Conservation (phyloP, 2,329 filamentous ascomycete genomes). For the Fusarium subglutinans region DNA sequence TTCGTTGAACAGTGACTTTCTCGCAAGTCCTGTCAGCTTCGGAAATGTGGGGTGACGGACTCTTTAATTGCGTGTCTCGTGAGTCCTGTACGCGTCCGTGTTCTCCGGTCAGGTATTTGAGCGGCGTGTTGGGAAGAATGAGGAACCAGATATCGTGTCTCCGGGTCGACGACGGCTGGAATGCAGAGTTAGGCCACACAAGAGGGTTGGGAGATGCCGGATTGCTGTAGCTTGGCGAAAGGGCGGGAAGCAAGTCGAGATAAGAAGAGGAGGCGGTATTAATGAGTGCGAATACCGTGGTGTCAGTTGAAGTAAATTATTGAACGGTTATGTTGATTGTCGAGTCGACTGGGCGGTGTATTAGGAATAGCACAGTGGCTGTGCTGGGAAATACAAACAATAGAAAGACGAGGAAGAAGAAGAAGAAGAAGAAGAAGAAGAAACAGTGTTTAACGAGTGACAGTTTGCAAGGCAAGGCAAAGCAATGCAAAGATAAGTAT, state of each 20-base stretch:
- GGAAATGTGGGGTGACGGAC: conserved; percentile 18
- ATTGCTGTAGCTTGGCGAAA: conserved; percentile 10
- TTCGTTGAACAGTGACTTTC: conserved; percentile 2
- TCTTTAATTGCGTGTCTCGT: conserved; percentile 9
- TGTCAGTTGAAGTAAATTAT: conserved; percentile 22
- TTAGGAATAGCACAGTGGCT: conserved; percentile 23
- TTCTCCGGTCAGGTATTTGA: neutral
- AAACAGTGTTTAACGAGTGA: conserved; percentile 37
- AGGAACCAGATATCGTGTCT: conserved; percentile 29
- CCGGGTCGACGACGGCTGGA: conserved; percentile 37
- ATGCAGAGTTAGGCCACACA: conserved; percentile 30
- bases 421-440: neutral
- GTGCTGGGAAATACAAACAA: conserved; percentile 24
- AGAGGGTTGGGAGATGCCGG: conserved; percentile 13
- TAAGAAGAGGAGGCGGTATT: conserved; percentile 30
- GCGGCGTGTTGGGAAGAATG: conserved; percentile 15
- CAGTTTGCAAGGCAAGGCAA: conserved; percentile 7
- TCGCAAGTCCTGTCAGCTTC: conserved; percentile 1
- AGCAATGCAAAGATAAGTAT: conserved; percentile 37
- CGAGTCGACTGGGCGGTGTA: conserved; percentile 32
- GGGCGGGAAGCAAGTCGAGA: conserved; percentile 9
- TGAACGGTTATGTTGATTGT: conserved; percentile 17
- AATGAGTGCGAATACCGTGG: conserved; percentile 34
- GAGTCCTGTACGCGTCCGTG: conserved; percentile 4
- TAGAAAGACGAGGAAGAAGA: conserved; percentile 11